Percentiles rank a stretch among this genome's conserved stretches.
Conservation (phyloP, 75 land plant species). For the Cunninghamia lanceolata region DNA sequence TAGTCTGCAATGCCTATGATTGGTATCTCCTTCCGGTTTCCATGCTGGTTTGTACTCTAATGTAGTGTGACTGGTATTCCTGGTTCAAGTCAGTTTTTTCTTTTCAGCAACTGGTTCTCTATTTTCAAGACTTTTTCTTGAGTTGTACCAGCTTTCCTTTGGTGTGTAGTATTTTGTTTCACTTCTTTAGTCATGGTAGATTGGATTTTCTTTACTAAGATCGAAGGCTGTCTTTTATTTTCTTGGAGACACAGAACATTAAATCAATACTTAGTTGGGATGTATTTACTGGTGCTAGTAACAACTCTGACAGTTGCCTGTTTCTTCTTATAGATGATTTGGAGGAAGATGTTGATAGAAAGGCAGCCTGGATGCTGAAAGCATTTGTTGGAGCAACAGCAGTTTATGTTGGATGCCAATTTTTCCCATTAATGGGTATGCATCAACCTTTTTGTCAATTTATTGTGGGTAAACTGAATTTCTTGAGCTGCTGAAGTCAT, state of each 20-base stretch:
- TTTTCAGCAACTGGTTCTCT: background rate
- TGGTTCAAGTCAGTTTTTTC: background rate
- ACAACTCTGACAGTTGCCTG: background rate
- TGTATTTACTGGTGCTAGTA: background rate
- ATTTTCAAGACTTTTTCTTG: background rate
- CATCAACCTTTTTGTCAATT: conserved; percentile 2
- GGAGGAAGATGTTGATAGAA: conserved; percentile 59
- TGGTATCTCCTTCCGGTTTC: background rate
- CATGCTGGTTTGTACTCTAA: background rate
- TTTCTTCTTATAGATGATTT: conserved; percentile 13
- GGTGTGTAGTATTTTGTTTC: background rate
- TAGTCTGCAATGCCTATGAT: background rate
- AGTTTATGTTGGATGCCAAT: conserved; percentile 40
- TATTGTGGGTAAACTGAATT: background rate
- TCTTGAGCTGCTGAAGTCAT: background rate
- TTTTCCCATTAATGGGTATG: conserved; percentile 79
- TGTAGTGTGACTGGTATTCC: background rate
- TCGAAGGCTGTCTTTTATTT: background rate
- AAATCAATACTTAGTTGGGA: background rate
- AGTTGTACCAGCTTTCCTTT: background rate
- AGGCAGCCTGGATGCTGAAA: conserved; percentile 69
- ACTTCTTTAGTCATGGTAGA: background rate
- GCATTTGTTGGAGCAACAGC: conserved; percentile 59
- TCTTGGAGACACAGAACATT: background rate
- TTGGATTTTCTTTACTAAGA: background rate